Evolutionary conservation across 2,329 filamentous ascomycete species (phyloP).

Genomic region (Zymoseptoria passerinii): DNA sequence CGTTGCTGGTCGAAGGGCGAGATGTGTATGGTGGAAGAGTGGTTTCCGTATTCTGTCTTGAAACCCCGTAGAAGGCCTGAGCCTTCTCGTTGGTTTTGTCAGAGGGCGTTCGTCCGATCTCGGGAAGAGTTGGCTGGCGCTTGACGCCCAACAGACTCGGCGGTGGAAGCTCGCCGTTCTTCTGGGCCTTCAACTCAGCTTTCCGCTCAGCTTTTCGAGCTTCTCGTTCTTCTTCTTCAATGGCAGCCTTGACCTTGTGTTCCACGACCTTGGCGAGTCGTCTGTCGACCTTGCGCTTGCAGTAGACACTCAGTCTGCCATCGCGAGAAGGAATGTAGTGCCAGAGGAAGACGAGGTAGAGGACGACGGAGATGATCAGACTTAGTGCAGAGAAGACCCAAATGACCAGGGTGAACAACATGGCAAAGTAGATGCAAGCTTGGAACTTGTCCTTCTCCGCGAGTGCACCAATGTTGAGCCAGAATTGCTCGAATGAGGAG

Average conservation of each 20-base stretch:
- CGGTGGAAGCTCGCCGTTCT: constrained; percentile 21
- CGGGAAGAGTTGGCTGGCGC: constrained; percentile 60
- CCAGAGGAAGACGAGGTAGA: constrained; percentile 85
- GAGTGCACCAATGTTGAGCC: constrained; percentile 67
- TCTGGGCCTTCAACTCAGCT: constrained; percentile 42
- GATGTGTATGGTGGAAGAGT: constrained; percentile 41
- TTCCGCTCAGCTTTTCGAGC: constrained; percentile 46
- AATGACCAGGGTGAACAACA: constrained; percentile 84
- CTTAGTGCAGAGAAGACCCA: constrained; percentile 75
- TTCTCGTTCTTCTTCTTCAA: constrained; percentile 63
- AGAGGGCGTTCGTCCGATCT: constrained; percentile 48
- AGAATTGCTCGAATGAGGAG: constrained; percentile 65
- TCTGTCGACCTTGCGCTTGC: constrained; percentile 82
- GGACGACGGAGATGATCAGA: constrained; percentile 63
- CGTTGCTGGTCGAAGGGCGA: constrained; percentile 48
- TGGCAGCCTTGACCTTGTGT: constrained; percentile 77
- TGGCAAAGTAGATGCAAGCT: constrained; percentile 74
- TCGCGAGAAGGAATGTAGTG: constrained; percentile 80
- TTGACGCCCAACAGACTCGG: constrained; percentile 11
- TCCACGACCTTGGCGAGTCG: constrained; percentile 77
- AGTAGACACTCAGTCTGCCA: constrained; percentile 75
- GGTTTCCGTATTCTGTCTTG: constrained; percentile 28
- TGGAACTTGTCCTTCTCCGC: constrained; percentile 68
- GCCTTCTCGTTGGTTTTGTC: constrained; percentile 42
- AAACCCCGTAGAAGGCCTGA: constrained; percentile 27